A percentile compares a stretch with the other conserved stretches of the same genome.
phyloP scores from a whole-genome alignment of 164 flowering plant genomes.

The Magnolia sinica region DNA sequence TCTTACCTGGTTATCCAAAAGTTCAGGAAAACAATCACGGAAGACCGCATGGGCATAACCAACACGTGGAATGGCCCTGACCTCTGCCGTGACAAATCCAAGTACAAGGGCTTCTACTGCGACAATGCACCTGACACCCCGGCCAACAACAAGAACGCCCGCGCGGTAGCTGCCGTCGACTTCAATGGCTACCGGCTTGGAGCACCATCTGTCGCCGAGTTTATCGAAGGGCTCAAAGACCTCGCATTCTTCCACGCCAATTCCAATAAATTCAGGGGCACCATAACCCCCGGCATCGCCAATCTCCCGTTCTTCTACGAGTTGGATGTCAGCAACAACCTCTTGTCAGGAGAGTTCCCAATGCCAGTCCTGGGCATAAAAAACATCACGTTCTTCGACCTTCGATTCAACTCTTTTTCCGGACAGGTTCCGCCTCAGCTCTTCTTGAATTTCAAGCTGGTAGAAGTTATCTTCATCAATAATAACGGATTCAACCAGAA shows the following conservation, averaged over 20 bases:
- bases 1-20: slow-evolving; percentile 43
- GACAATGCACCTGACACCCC: slow-evolving; percentile 48
- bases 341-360: slow-evolving; percentile 33
- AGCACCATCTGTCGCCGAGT: slow-evolving; percentile 22
- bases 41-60: slow-evolving; percentile 42
- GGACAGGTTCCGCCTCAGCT: slow-evolving; percentile 33
- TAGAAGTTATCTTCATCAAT: slow-evolving; percentile 27
- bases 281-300: slow-evolving; percentile 10
- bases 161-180: slow-evolving; percentile 29
- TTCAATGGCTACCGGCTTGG: slow-evolving; percentile 37
- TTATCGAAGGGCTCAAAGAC: slow-evolving; percentile 28
- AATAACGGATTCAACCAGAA: slow-evolving; percentile 1
- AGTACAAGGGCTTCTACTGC: slow-evolving; percentile 59
- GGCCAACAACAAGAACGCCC: slow-evolving; percentile 32
- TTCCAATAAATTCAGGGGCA: slow-evolving; percentile 36
- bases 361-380: slow-evolving; percentile 10
- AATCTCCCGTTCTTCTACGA: slow-evolving; percentile 34
- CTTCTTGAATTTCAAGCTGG: slow-evolving; percentile 13
- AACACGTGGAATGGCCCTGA: slow-evolving; percentile 53
- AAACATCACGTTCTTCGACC: slow-evolving; percentile 31
- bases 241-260: slow-evolving; percentile 47
- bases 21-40: slow-evolving; percentile 42
- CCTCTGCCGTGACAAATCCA: slow-evolving; percentile 28
- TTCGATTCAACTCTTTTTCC: slow-evolving; percentile 32
- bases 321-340: slow-evolving; percentile 47